Percentiles rank a stretch among this genome's conserved stretches.
Conservation (phyloP, 257 asterid genomes). For the Ilex asprella region DNA sequence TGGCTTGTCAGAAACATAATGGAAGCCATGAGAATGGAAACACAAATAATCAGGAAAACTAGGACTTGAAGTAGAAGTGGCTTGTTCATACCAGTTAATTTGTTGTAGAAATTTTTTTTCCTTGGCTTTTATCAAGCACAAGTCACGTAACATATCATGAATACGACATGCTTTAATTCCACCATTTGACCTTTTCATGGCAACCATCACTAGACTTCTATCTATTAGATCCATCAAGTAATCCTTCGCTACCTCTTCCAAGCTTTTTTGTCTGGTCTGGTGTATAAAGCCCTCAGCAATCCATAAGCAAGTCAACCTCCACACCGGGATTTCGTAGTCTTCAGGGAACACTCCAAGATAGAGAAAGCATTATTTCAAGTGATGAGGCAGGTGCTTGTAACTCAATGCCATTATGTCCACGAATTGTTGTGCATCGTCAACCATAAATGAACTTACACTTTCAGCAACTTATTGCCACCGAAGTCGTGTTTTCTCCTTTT, state of each 20-base stretch:
- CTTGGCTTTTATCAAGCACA: conserved; percentile 13
- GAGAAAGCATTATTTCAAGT: conserved; percentile 20
- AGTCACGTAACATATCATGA: conserved; percentile 21
- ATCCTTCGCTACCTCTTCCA: conserved; percentile 19
- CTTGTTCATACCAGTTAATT: conserved; percentile 1
- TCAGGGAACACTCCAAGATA: conserved; percentile 21
- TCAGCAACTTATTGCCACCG: conserved; percentile 9
- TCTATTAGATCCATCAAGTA: conserved; percentile 19
- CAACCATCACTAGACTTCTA: conserved; percentile 13
- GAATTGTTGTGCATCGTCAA: neutral
- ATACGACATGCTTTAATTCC: conserved; percentile 12
- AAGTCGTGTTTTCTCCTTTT: too few relatives aligned
- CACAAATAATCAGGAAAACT: too few relatives aligned
- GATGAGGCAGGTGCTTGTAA: conserved; percentile 13
- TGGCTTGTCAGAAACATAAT: too few relatives aligned
- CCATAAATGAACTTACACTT: neutral
- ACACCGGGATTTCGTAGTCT: conserved; percentile 11
- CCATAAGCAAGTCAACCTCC: conserved; percentile 20
- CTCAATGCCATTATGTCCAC: conserved; percentile 16
- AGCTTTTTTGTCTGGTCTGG: conserved; percentile 3
- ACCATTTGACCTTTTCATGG: conserved; percentile 9
- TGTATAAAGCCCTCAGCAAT: conserved; percentile 18
- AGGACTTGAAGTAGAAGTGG: neutral
- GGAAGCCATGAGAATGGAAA: neutral
- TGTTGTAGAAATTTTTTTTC: conserved; percentile 1